Evolutionary conservation across 345 rosid genomes (phyloP).

Genomic region (Moricandia arvensis): DNA sequence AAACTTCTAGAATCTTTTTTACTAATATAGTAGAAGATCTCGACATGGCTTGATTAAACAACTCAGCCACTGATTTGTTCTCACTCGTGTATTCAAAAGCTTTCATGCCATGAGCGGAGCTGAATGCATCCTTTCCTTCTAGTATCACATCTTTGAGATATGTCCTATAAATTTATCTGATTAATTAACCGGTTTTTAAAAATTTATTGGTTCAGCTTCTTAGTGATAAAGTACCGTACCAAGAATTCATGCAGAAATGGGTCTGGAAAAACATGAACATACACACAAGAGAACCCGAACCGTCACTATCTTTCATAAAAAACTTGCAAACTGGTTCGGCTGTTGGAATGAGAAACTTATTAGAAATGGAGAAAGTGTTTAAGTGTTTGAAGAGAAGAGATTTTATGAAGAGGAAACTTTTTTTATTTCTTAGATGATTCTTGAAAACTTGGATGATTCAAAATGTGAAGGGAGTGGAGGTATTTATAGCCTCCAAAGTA

Average conservation of each 20-base stretch:
- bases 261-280: constrained; percentile 7
- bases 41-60: background rate
- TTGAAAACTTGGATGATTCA: no score
- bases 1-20: background rate
- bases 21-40: background rate
- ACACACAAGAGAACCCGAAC: constrained; percentile 27
- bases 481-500: no score
- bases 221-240: constrained; percentile 19
- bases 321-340: background rate
- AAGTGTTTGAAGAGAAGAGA: no score
- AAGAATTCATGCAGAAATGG: constrained; percentile 24
- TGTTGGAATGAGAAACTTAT: no score
- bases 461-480: no score
- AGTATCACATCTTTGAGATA: background rate
- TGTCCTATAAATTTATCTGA: background rate
- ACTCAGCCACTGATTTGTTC: background rate
- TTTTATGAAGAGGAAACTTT: no score
- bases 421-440: no score
- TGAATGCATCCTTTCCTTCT: background rate
- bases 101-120: background rate
- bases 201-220: no score
- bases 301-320: constrained; percentile 7
- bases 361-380: no score
- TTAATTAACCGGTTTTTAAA: no score
- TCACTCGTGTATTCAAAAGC: background rate